Conservation (phyloP, 2,329 filamentous ascomycete species). For the Colletotrichum coccodes region DNA sequence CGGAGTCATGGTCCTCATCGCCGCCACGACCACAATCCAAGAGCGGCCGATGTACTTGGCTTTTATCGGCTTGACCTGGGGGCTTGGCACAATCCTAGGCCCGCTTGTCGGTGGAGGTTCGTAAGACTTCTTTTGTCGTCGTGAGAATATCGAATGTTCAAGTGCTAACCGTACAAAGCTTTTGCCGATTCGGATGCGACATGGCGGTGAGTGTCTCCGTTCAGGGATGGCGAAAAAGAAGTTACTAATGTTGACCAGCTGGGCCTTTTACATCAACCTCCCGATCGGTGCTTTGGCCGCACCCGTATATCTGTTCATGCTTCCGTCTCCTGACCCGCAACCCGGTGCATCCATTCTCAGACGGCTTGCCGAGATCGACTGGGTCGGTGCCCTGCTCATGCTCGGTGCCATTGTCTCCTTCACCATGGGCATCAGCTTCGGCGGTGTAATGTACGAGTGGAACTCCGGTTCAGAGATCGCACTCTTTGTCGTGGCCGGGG, state of each 20-base stretch:
- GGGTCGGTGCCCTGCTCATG: conserved; percentile 52
- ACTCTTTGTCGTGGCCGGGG: conserved; percentile 53
- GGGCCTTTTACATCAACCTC: conserved; percentile 64
- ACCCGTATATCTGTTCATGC: conserved; percentile 42
- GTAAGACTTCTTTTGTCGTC: background rate
- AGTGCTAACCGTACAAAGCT: conserved; percentile 26
- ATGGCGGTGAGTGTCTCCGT: conserved; percentile 43
- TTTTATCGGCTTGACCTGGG: conserved; percentile 47
- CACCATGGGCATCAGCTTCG: conserved; percentile 62
- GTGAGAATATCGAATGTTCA: background rate
- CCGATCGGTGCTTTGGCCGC: conserved; percentile 50
- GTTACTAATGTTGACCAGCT: conserved; percentile 27
- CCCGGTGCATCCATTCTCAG: conserved; percentile 34
- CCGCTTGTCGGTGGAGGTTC: conserved; percentile 46
- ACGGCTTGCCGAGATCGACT: conserved; percentile 52
- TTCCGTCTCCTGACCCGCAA: conserved; percentile 39
- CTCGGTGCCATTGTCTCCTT: conserved; percentile 54
- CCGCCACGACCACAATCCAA: conserved; percentile 11
- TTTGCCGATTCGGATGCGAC: conserved; percentile 50
- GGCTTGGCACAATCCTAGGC: conserved; percentile 56
- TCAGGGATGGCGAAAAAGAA: background rate
- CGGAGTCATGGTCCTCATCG: conserved; percentile 26
- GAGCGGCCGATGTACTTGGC: conserved; percentile 34
- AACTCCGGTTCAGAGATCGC: conserved; percentile 52
- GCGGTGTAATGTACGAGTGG: conserved; percentile 61